Conservation (phyloP, 1,284 basidiomycete species). For the Entoloma clypeatum region DNA sequence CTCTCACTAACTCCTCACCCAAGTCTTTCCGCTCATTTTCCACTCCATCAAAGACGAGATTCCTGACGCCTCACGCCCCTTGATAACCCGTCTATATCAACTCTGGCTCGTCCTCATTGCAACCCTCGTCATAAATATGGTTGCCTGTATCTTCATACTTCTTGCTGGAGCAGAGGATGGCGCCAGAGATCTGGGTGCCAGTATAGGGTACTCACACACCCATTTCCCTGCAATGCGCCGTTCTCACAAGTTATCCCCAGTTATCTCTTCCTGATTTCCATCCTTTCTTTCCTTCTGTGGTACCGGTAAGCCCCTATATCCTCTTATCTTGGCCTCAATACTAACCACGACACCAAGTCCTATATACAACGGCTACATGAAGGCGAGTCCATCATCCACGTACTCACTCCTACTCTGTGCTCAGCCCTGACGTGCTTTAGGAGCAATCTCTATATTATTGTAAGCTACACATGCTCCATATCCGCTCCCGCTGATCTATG, state of each 20-base stretch:
- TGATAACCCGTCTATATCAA: constrained; percentile 83
- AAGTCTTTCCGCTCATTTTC: constrained; percentile 92
- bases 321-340: constrained; percentile 13
- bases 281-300: constrained; percentile 87
- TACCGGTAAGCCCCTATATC: constrained; percentile 58
- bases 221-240: constrained; percentile 21
- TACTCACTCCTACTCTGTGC: constrained; percentile 13
- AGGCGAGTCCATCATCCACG: constrained; percentile 48
- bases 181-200: constrained; percentile 75
- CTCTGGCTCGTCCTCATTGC: constrained; percentile 81
- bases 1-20: constrained; percentile 17
- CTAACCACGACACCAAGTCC: constrained; percentile 50
- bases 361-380: constrained; percentile 96
- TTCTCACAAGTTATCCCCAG: constrained; percentile 38
- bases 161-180: constrained; percentile 74
- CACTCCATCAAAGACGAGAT: constrained; percentile 92
- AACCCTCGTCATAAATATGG: constrained; percentile 86
- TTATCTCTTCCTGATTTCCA: constrained; percentile 80
- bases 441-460: constrained; percentile 86
- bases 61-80: constrained; percentile 72
- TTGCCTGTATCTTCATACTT: constrained; percentile 87
- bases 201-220: constrained; percentile 61
- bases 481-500: constrained; percentile 27
- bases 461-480: constrained; percentile 36
- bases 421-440: constrained; percentile 35